Conservation (phyloP, 1,284 basidiomycete genomes). For the Moesziomyces sp. region DNA sequence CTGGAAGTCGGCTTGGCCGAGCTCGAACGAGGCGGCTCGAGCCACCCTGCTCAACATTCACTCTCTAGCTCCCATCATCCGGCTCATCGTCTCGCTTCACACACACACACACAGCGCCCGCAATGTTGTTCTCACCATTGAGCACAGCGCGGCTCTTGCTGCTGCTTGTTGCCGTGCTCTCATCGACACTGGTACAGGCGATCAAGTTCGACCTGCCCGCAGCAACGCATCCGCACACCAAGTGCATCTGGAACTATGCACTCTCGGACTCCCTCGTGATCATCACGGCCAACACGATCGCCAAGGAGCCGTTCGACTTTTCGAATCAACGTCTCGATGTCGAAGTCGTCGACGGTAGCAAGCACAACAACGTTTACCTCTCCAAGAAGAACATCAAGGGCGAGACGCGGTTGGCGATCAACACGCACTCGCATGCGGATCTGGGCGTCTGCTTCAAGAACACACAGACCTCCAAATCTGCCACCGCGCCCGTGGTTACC, state of each 20-base stretch:
- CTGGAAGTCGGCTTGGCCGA: not conserved
- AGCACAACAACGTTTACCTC: constrained; percentile 88
- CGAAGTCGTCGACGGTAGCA: constrained; percentile 89
- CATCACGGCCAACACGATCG: constrained; percentile 88
- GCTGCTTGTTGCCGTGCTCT: constrained; percentile 8
- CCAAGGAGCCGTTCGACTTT: constrained; percentile 60
- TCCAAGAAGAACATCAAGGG: constrained; percentile 86
- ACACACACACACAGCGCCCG: not conserved
- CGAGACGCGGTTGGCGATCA: constrained; percentile 92
- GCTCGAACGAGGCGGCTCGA: not conserved
- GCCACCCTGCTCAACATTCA: not conserved
- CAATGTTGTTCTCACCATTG: constrained; percentile 3
- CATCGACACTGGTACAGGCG: constrained; percentile 15
- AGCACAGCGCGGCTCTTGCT: constrained; percentile 12
- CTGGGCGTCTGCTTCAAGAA: constrained; percentile 95
- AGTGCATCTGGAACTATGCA: constrained; percentile 68
- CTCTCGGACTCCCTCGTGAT: constrained; percentile 70
- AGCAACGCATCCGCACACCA: constrained; percentile 37
- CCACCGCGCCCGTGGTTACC: constrained; percentile 8
- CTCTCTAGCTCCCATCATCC: no score
- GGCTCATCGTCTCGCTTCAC: not conserved
- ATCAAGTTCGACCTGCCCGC: constrained; percentile 65
- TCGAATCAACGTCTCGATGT: constrained; percentile 75
- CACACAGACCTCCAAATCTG: not conserved
- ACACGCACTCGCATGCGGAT: constrained; percentile 91